Evolutionary conservation across 163 green algal genomes (phyloP), one percentile per base, ranked within the genome.

Genomic region (Chlamydomonas reinhardtii): DNA sequence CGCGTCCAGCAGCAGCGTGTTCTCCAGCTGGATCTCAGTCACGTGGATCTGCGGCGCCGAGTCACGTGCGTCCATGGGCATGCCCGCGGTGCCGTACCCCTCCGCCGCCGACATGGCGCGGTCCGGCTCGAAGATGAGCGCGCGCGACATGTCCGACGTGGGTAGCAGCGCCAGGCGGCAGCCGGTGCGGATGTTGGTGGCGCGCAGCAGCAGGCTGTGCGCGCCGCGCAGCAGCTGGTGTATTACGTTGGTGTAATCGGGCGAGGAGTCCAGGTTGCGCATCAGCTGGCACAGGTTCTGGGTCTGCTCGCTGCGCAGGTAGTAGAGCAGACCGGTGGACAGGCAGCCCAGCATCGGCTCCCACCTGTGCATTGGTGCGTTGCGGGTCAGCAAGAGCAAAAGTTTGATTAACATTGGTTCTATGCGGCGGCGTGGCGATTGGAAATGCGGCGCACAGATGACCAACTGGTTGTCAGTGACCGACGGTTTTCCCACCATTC

Each of bases 331-430:
- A 22, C 92, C 92, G 32, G 92, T 91, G 70, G 91, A 91, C 22
- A 95, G 80, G 74, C 92, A 93, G 35, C 91, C 91, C 52, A 95
- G 88, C 91, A 95, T 94, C 15, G 92, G 92, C 84, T 95, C 92
- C 92, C 92, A 95, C 90, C 92, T 94, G 87, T 9, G n/a, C 16
- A 48, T 29, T 12, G 32, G 32, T 14, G 5, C 5, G 5, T 5
- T 5, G 39, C 39, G 39, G 5, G n/a, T n/a, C n/a, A n/a, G n/a
- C n/a, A n/a, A n/a, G n/a, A n/a, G n/a, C n/a, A n/a, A n/a, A n/a
- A n/a, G n/a, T n/a, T n/a, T n/a, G n/a, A n/a, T n/a, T n/a, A n/a
- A n/a, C 16, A 48, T 29, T 12, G 32, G 32, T 14, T 48, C 5
- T 48, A 8, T 5, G 39, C 39, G 39, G 5, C 39, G 5, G 39